phyloP scores from a whole-genome alignment of 441 rosid genomes.

The Gossypium schwendimanii region DNA sequence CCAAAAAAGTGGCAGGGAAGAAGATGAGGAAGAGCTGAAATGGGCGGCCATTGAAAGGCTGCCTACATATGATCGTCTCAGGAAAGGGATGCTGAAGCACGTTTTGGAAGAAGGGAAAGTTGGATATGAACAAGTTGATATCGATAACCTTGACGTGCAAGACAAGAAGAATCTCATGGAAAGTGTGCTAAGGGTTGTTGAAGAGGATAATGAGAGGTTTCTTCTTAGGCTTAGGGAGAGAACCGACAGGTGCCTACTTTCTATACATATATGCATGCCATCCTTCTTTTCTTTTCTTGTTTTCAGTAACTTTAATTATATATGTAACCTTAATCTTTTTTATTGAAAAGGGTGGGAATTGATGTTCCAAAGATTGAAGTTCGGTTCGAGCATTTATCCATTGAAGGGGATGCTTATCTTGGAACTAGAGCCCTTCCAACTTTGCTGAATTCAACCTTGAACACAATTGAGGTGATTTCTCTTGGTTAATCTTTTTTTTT shows the following conservation, averaged over 20 bases:
- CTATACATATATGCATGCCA: neutral
- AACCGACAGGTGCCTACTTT: conserved; percentile 35
- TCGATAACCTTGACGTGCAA: conserved; percentile 33
- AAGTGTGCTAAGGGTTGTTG: conserved; percentile 39
- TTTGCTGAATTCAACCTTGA: conserved; percentile 35
- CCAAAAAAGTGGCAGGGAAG: conserved; percentile 36
- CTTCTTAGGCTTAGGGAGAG: conserved; percentile 43
- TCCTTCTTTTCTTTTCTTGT: neutral
- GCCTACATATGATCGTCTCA: conserved; percentile 51
- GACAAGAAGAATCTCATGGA: conserved; percentile 42
- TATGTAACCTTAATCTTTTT: conserved; percentile 19
- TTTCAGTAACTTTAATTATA: neutral
- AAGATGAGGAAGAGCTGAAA: conserved; percentile 56
- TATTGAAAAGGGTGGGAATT: conserved; percentile 40
- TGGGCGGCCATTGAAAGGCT: conserved; percentile 68
- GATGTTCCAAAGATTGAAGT: conserved; percentile 51
- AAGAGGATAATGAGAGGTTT: conserved; percentile 52
- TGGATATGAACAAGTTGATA: conserved; percentile 41
- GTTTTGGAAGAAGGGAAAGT: conserved; percentile 36
- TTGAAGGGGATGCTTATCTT: conserved; percentile 51
- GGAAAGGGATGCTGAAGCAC: conserved; percentile 35
- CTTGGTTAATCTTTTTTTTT: neutral
- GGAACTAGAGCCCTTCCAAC: conserved; percentile 64
- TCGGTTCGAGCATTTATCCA: conserved; percentile 39
- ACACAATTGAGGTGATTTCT: conserved; percentile 37